A percentile compares a stretch with the other conserved stretches of the same genome.
Evolutionary conservation across 148 eudicot species (phyloP).

Genomic region (Rhododendron williamsianum): DNA sequence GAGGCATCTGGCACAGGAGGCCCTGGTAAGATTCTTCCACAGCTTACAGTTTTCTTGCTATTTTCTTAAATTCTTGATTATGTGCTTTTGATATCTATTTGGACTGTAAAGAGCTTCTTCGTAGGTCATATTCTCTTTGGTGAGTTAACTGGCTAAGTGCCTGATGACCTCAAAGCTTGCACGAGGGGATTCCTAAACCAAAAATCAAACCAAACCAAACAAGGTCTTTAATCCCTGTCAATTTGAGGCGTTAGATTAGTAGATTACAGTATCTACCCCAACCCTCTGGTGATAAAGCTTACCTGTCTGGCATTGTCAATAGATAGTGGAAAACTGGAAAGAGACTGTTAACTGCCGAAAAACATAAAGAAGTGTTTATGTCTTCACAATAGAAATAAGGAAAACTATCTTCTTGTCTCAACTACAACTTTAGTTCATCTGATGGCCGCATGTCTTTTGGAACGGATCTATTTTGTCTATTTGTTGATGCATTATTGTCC

Average conservation of each 20-base stretch:
- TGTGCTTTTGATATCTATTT: not conserved
- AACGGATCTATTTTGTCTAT: not conserved
- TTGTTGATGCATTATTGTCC: conserved; percentile 9
- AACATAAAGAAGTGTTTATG: not conserved
- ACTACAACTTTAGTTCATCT: conserved; percentile 5
- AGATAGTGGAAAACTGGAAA: not conserved
- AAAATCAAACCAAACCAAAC: not conserved
- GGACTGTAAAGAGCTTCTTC: not conserved
- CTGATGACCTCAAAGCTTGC: not conserved
- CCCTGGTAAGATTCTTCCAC: conserved; percentile 46
- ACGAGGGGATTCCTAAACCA: not conserved
- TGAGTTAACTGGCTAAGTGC: not conserved
- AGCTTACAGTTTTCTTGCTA: not conserved
- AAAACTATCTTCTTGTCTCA: not conserved
- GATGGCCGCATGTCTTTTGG: not conserved
- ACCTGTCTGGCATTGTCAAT: not conserved
- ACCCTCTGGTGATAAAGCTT: not conserved
- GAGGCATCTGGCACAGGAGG: conserved; percentile 98
- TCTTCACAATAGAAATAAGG: not conserved
- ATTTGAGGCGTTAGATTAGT: not conserved
- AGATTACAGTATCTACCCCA: not conserved
- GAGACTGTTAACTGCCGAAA: not conserved
- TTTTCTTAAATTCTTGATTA: not conserved
- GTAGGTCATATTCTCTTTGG: not conserved
- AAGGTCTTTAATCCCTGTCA: not conserved